These are phyloP conservation scores for Ustilago shanxiensis DNA, from an alignment of 1,284 basidiomycete genomes.

Conservation along the genomic window DNA sequence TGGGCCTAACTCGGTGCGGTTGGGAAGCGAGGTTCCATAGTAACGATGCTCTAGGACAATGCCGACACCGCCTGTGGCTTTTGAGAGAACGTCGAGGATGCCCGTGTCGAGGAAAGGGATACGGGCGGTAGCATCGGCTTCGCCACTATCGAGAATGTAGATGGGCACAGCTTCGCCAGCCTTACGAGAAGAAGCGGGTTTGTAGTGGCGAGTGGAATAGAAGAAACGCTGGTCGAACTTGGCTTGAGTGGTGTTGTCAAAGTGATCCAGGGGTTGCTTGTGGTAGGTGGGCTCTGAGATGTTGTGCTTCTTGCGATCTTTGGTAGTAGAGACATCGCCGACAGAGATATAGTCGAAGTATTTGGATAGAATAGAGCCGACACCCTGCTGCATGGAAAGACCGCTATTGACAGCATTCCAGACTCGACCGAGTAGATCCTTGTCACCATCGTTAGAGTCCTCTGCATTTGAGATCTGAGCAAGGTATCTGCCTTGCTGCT, in stretches of 20 bases:
- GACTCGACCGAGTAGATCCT: conserved; percentile 14
- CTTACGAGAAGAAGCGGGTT: conserved; percentile 82
- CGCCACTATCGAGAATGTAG: conserved; percentile 70
- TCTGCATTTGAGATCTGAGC: neutral
- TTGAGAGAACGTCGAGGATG: conserved; percentile 85
- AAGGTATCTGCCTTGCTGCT: conserved; percentile 22
- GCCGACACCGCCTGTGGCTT: conserved; percentile 83
- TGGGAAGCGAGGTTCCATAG: conserved; percentile 82
- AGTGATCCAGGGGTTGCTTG: conserved; percentile 85
- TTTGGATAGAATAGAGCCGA: conserved; percentile 20
- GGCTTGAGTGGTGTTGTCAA: conserved; percentile 64
- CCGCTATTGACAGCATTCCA: conserved; percentile 17
- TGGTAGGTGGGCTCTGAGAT: conserved; percentile 72
- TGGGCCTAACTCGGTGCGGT: conserved; percentile 79
- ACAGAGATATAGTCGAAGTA: conserved; percentile 22
- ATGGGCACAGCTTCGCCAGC: conserved; percentile 70
- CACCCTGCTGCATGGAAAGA: conserved; percentile 25
- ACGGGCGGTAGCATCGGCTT: conserved; percentile 63
- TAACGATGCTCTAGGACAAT: conserved; percentile 80
- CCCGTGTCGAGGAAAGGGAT: conserved; percentile 73
- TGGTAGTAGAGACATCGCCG: neutral
- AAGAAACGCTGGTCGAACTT: conserved; percentile 79
- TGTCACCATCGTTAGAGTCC: neutral
- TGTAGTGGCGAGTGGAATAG: conserved; percentile 87
- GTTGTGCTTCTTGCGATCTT: conserved; percentile 27